phyloP scores from a whole-genome alignment of 306 rosid genomes.

The Hippophae rhamnoides region DNA sequence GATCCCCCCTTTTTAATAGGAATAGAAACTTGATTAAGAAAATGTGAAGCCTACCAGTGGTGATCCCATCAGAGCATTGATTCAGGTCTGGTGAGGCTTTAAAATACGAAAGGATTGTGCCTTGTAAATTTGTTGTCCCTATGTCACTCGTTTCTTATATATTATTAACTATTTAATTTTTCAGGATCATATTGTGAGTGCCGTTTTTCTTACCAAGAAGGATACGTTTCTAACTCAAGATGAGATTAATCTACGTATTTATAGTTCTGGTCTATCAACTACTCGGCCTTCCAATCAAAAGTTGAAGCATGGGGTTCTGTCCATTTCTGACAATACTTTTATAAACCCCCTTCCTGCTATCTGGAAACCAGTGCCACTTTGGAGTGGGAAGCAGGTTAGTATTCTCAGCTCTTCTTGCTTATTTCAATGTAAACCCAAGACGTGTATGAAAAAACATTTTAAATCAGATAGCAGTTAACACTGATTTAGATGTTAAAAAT shows the following conservation, averaged over 20 bases:
- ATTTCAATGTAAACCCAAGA: not conserved
- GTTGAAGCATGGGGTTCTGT: constrained; percentile 43
- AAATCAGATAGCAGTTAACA: not conserved
- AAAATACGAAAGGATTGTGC: not conserved
- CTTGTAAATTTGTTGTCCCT: not conserved
- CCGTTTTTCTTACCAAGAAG: constrained; percentile 80
- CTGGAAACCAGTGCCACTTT: constrained; percentile 80
- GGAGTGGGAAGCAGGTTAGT: constrained; percentile 94
- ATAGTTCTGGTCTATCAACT: constrained; percentile 66
- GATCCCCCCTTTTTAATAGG: too few relatives aligned
- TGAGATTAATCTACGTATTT: constrained; percentile 75
- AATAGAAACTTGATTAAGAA: not conserved
- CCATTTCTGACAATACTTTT: constrained; percentile 50
- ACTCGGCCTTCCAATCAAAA: constrained; percentile 28
- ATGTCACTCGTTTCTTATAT: not conserved
- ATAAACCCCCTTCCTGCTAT: constrained; percentile 67
- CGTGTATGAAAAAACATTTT: not conserved
- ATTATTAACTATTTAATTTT: not conserved
- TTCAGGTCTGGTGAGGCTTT: constrained; percentile 49
- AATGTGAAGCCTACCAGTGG: constrained; percentile 97
- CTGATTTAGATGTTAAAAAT: too few relatives aligned
- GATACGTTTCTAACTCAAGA: constrained; percentile 64
- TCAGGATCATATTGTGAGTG: constrained; percentile 92
- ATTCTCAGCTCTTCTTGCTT: not conserved
- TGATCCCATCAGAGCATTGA: constrained; percentile 86